These are phyloP conservation scores for Colletotrichum chrysophilum DNA, from an alignment of 2,329 filamentous ascomycete genomes.

Conservation along the genomic window DNA sequence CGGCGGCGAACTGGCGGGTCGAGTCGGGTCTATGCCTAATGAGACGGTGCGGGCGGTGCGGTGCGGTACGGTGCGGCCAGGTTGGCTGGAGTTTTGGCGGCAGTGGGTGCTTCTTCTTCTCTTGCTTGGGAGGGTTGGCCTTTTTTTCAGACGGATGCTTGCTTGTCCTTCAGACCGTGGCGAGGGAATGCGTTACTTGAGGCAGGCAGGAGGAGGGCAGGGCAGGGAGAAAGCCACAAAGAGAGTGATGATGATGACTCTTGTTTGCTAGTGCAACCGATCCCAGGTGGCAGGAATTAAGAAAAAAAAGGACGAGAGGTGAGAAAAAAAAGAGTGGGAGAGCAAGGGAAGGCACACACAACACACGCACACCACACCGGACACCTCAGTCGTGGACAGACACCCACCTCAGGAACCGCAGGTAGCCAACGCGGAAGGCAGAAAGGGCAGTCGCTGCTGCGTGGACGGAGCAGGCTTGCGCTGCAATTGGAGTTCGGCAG, in stretches of 20 bases:
- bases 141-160: not conserved
- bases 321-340: not conserved
- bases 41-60: not conserved
- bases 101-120: not conserved
- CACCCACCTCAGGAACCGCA: not conserved
- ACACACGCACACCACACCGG: not conserved
- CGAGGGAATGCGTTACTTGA: not conserved
- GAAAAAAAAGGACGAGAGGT: not conserved
- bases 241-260: conserved; percentile 18
- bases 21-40: conserved; percentile 11
- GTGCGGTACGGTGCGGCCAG: not conserved
- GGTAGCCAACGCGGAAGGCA: not conserved
- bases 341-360: not conserved
- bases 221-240: conserved; percentile 12
- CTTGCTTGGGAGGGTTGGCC: not conserved
- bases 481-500: conserved; percentile 8
- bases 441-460: not conserved
- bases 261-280: conserved; percentile 9
- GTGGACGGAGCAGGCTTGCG: not conserved
- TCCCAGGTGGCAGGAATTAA: not conserved
- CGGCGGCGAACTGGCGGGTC: conserved; percentile 17
- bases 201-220: not conserved
- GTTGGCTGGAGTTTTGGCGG: not conserved
- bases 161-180: not conserved
- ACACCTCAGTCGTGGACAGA: not conserved